Evolutionary conservation across 192 early-diverging fungal genomes (phyloP).

Genomic region (Linnemannia zychae): DNA sequence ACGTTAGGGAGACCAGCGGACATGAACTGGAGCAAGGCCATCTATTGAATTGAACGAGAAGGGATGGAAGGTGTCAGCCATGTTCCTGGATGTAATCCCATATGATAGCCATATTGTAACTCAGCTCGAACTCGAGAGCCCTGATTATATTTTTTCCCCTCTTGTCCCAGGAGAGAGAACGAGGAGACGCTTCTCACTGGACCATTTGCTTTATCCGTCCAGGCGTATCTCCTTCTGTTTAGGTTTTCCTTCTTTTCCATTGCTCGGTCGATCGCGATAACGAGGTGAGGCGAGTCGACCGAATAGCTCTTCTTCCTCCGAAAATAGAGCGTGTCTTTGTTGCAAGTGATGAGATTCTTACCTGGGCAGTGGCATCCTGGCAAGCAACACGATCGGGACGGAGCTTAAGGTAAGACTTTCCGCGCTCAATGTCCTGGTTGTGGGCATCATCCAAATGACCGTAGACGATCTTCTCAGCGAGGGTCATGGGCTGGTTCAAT

Average conservation of each 20-base stretch:
- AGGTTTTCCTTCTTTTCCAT: background rate
- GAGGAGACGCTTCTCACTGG: background rate
- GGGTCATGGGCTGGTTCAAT: constrained; percentile 90
- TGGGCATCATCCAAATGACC: constrained; percentile 97
- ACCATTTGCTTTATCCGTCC: background rate
- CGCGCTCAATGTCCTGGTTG: constrained; percentile 95
- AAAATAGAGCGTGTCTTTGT: background rate
- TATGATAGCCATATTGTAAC: constrained; percentile 6
- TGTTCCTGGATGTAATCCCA: background rate
- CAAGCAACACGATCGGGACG: constrained; percentile 99
- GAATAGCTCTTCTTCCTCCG: background rate
- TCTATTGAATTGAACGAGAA: constrained; percentile 50
- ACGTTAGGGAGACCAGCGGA: constrained; percentile 88
- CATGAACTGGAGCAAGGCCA: constrained; percentile 98
- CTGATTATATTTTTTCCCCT: background rate
- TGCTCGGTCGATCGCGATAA: background rate
- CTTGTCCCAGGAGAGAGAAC: background rate
- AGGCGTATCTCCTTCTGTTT: background rate
- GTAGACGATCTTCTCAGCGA: constrained; percentile 98
- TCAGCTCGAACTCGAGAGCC: background rate
- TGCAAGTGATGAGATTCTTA: background rate
- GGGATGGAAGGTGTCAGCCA: constrained; percentile 2
- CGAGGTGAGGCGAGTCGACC: no score
- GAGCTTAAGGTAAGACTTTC: constrained; percentile 93
- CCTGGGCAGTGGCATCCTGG: constrained; percentile 98